Evolutionary conservation across 768 basidiomycete genomes (phyloP), one percentile per base, ranked within the genome.

Genomic region (Hypholoma sublateritium): DNA sequence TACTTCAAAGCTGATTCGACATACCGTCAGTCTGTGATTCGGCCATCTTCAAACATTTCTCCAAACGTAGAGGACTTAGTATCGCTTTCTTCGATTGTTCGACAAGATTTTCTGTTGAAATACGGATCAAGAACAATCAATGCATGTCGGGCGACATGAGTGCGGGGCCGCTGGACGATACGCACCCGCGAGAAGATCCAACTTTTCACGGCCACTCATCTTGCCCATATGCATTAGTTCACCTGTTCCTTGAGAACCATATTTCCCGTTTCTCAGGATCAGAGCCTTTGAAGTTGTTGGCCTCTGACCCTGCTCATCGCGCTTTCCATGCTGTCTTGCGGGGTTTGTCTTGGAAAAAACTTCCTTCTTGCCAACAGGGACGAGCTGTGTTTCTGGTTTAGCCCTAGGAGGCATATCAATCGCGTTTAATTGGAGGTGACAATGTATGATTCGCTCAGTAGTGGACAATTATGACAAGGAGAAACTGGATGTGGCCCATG

Each of bases 201-300:
- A 76, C 65, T 92, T 92, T 70, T 92, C 91, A 64, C 88, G 80
- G 1, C 91, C 91, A 48, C 80, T 85, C 59, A 90, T 80, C 65
- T 79, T 88, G 22, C 73, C 80, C 52, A 77, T 74, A 45, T 81
- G 69, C 46, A 85, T 68, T 44, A 91, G 17, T 70, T 91, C 89
- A 16, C 89, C 89, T 5, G 84, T 83, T 41, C 90, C 89, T 52
- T 78, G 79, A 25, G 87, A 77, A 12, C 88, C 90, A 70, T 87
- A 72, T 65, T 90, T 91, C 41, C 86, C 87, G 64, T 90, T 88
- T 60, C 91, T 82, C 60, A 92, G 71, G 54, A 91, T 69, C 53
- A 92, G 78, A 24, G 91, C 90, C 42, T 86, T 84, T n/a, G 81
- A 76, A 0, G 90, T 91, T 1, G 86, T 83, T 19, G 62, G 59